Base-by-base conservation (phyloP, 441 rosid genomes). In the Gossypium armourianum region DNA sequence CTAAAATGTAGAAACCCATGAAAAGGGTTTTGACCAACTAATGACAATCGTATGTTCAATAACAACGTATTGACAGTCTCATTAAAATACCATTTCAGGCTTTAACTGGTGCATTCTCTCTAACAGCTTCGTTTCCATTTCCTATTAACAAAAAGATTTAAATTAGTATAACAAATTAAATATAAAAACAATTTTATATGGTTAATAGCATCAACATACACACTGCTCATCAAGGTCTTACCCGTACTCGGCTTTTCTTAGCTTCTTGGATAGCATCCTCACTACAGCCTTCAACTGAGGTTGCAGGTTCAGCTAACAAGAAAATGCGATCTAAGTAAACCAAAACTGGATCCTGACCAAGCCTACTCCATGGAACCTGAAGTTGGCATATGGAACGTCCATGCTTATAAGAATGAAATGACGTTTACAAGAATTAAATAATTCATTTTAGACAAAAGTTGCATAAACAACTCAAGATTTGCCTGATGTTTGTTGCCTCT, bases 291-390 rank as follows among this genome's bases (percentile, higher is more conserved):
- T 90, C 92, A 53, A 92, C 93, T 68, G 77, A 81, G 13, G 97
- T 94, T 72, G 90, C 90, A 68, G 97, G 93, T 79, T 92, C 97
- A 36, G 96, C 97, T 71, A 29, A 79, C 58, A 95, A 80, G 81
- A 81, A 95, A 67, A 95, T 92, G 32, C 88, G 86, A 85, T 95
- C 97, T 78, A 95, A 84, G 75, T 71, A 84, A 79, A 95, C 97
- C 66, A 88, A 76, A 73, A 95, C 97, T 26, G 99, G 97, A 69
- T 95, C 97, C 84, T 92, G 97, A 76, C 97, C 99, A 74, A 95
- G 97, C 85, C 92, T 90, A 83, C 93, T 95, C 99, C 99, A 92
- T 4, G 97, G 99, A 70, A 95, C 97, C 99, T 95, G 86, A 68
- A 76, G 79, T 74, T 61, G 9, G 47, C 62, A 73, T 28, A 29